Conservation (phyloP, 208 protist genomes). For the Leishmania martiniquensis region DNA sequence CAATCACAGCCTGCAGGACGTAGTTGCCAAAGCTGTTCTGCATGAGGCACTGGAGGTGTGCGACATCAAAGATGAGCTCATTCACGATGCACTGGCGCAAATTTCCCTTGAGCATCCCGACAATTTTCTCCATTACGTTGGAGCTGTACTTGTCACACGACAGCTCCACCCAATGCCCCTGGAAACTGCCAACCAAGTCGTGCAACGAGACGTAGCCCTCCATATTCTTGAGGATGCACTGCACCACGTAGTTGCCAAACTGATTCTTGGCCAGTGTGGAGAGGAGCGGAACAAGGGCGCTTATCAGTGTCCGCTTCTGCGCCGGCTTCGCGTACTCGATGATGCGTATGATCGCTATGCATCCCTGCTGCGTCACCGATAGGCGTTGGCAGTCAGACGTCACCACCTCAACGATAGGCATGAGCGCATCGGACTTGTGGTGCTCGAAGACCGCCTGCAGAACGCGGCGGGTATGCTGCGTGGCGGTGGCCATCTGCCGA, state of each 20-base stretch:
- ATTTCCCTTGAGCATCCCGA: slow-evolving; percentile 43
- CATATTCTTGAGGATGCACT: slow-evolving; percentile 82
- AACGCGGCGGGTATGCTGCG: slow-evolving; percentile 77
- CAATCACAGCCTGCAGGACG: slow-evolving; percentile 83
- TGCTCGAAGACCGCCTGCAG: slow-evolving; percentile 79
- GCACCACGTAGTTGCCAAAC: slow-evolving; percentile 92
- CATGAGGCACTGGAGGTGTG: slow-evolving; percentile 66
- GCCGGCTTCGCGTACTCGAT: slow-evolving; percentile 61
- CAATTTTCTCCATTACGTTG: slow-evolving; percentile 90
- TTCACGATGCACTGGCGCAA: slow-evolving; percentile 49
- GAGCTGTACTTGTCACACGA: slow-evolving; percentile 89
- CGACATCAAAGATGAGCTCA: slow-evolving; percentile 65
- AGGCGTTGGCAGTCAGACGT: slow-evolving; percentile 44
- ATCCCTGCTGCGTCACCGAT: slow-evolving; percentile 80
- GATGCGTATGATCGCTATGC: slow-evolving; percentile 77
- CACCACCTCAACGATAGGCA: slow-evolving; percentile 62
- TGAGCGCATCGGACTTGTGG: slow-evolving; percentile 51
- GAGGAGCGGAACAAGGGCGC: slow-evolving; percentile 59
- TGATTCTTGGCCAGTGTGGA: slow-evolving; percentile 66
- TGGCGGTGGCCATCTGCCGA: slow-evolving; percentile 42
- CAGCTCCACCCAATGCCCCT: slow-evolving; percentile 62
- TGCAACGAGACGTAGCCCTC: slow-evolving; percentile 38
- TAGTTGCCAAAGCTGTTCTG: slow-evolving; percentile 89
- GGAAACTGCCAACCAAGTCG: slow-evolving; percentile 51
- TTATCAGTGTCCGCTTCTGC: slow-evolving; percentile 59